Evolutionary conservation across 148 eudicot genomes (phyloP), one percentile per base, ranked within the genome.

Genomic region (Selenicereus undatus): DNA sequence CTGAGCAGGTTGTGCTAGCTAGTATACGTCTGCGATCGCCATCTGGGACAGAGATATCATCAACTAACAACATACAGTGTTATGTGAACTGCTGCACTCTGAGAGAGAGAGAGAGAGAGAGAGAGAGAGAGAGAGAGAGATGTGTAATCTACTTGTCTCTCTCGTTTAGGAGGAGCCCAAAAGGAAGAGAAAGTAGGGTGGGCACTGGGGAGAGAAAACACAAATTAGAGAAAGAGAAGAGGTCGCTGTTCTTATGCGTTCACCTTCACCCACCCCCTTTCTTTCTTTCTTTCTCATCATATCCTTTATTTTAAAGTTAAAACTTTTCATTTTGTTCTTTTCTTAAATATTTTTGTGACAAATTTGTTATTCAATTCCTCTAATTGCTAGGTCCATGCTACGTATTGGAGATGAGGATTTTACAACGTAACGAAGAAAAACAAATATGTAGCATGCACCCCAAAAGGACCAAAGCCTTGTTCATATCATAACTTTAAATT

Each of bases 1-100:
- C 80, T 84, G 73, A 76, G 82, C 29, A 64, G 68, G 68, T n/a
- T 81, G 86, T 74, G 87, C 84, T 86, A 39, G 43, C 43, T 39
- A 39, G 43, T 39, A 39, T 39, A 80, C 80, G 85, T 90, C 81
- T 88, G 77, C 90, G 79, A 88, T 89, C 91, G 86, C 89, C 93
- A 89, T 89, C 90, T 81, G 76, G 68, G 87, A 84, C 83, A 88
- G 83, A 87, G 86, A 87, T 82, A 85, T 83, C 68, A n/a, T 64
- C 74, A 83, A 84, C 66, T 73, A 82, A 87, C 79, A 68, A 79
- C 56, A 80, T 75, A 73, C 71, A 73, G 62, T 77, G 84, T 81
- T 62, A 68, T 54, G 22, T 80, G 11, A 1, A 62, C 27, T 78
- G 68, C 68, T 66, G 56, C 24, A n/a, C 51, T 24, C 12, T 21